A percentile compares a stretch with the other conserved stretches of the same genome.
Evolutionary conservation across 2,329 filamentous ascomycete species (phyloP).

Genomic region (Eutypa lata): DNA sequence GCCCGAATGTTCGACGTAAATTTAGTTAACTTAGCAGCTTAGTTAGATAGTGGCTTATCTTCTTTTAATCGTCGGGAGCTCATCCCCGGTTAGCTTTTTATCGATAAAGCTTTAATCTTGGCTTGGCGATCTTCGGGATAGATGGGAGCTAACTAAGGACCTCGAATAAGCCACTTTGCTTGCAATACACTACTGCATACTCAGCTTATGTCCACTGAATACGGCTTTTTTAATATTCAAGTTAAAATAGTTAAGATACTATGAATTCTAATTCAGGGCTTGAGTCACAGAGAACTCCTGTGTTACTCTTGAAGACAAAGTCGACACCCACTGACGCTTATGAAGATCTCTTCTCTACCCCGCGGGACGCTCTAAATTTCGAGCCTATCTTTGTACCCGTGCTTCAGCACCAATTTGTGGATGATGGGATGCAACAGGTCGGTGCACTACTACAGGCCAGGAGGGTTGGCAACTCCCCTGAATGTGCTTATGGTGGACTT

Average conservation of each 20-base stretch:
- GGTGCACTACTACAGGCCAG: conserved; percentile 44
- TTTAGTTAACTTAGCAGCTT: too few species aligned
- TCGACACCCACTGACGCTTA: conserved; percentile 71
- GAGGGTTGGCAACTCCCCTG: conserved; percentile 36
- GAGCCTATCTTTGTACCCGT: conserved; percentile 72
- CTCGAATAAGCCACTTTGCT: too few species aligned
- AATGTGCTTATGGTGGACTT: conserved; percentile 64
- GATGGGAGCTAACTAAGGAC: too few species aligned
- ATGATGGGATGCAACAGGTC: conserved; percentile 54
- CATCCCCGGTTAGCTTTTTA: conserved; percentile 17
- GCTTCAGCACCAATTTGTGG: conserved; percentile 66
- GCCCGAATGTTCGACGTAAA: too few species aligned
- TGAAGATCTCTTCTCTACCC: conserved; percentile 59
- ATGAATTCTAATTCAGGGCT: conserved; percentile 13
- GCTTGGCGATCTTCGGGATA: neutral
- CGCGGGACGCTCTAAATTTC: conserved; percentile 42
- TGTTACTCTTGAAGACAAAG: conserved; percentile 76
- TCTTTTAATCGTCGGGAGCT: neutral
- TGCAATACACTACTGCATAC: neutral
- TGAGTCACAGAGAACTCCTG: conserved; percentile 38
- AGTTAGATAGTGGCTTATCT: too few species aligned
- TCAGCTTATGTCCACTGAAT: neutral
- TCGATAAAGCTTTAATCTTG: conserved; percentile 25
- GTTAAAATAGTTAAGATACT: neutral
- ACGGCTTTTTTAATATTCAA: neutral